A percentile compares a stretch with the other conserved stretches of the same genome.
Conservation (phyloP, 73 alveolate species). For the Paramecium biaurelia region DNA sequence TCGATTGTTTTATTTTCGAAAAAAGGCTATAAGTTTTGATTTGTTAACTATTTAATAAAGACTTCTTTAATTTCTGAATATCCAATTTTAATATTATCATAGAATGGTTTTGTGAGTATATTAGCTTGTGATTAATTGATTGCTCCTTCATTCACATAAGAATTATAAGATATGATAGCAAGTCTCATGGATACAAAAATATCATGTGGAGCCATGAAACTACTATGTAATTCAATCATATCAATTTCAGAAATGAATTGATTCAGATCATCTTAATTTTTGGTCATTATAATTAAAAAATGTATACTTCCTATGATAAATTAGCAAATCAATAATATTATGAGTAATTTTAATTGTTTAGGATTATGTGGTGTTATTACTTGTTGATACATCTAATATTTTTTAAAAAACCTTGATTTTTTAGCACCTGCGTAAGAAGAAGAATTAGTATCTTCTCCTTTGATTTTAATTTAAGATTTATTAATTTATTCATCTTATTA, state of each 20-base stretch:
- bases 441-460: neutral
- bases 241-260: conserved; percentile 4
- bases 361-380: neutral
- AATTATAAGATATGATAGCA: neutral
- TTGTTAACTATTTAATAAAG: neutral
- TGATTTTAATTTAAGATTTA: neutral
- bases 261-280: neutral
- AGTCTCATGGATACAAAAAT: neutral
- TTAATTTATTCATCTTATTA: neutral
- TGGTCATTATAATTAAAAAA: neutral
- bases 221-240: conserved; percentile 4
- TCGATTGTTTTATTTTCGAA: neutral
- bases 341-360: neutral
- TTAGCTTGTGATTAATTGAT: neutral
- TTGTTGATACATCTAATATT: neutral
- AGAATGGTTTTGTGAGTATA: neutral
- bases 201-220: conserved; percentile 14
- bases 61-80: neutral
- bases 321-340: neutral
- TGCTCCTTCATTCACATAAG: neutral
- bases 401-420: neutral
- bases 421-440: neutral
- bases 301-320: neutral
- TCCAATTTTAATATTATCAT: neutral
- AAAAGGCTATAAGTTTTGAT: neutral